Conservation (phyloP, 2,329 filamentous ascomycete species). For the Lasiodiplodia citricola region DNA sequence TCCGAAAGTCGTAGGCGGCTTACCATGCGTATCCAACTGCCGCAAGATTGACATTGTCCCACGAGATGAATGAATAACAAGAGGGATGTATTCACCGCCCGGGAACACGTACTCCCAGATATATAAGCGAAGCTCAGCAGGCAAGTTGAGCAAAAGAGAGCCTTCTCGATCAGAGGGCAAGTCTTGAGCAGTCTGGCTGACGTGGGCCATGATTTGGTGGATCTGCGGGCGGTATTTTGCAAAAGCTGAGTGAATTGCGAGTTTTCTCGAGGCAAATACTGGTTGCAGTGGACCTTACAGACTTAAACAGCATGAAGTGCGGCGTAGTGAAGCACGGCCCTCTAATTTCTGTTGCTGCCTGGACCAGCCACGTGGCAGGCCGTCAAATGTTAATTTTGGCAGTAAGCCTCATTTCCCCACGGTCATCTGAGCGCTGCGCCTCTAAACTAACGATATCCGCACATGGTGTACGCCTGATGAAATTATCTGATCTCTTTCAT, state of each 20-base stretch:
- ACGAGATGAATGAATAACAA: not conserved
- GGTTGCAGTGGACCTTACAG: not conserved
- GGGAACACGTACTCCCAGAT: not conserved
- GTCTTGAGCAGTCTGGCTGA: not conserved
- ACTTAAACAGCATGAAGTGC: not conserved
- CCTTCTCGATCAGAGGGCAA: not conserved
- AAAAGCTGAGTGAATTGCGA: not conserved
- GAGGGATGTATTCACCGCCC: not conserved
- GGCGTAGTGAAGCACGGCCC: no score
- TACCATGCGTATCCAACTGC: not conserved
- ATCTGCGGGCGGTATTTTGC: not conserved
- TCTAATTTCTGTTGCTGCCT: no score
- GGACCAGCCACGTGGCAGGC: no score
- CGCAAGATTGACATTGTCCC: not conserved
- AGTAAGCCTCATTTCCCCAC: no score
- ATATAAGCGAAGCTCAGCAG: not conserved
- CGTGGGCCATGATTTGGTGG: not conserved
- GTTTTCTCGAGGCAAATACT: not conserved
- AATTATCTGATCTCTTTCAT: no score
- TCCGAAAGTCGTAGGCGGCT: not conserved
- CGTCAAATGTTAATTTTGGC: no score
- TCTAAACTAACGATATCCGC: no score
- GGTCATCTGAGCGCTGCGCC: no score
- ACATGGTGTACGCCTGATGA: no score
- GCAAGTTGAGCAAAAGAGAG: not conserved